Base-by-base conservation (phyloP, 2,329 filamentous ascomycete species). In the Alternaria incomplexa region DNA sequence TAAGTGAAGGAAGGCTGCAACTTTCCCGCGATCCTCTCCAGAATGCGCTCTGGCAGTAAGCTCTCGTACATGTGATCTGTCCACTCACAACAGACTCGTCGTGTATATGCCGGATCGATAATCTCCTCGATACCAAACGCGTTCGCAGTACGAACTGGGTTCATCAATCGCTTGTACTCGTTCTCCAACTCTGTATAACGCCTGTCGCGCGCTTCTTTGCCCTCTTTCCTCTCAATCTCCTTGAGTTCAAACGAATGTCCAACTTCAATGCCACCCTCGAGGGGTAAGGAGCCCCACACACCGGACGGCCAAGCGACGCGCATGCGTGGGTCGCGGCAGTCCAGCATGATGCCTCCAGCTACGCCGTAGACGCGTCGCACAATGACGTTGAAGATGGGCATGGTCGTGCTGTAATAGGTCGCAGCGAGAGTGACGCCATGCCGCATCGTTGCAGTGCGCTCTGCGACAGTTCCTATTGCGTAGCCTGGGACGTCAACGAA, bases 221-320 rank as follows among this genome's bases (percentile, higher is more conserved):
- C 86, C 25, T 81, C 71, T 56, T 83, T 84, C 60, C 85, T 83
- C 26, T 85, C 85, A 30, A 83, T 79, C 65, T 87, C 83, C 62
- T 83, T 85, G 62, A 90, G 73, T 67, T 90, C 88, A 59, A 85
- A 85, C 2, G 85, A 82, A 76, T 90, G 88, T 0, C 84, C 87
- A 9, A 89, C 88, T 68, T 90, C 88, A 32, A 90, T 89, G 0
- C 88, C 88, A 2, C 88, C 89, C 57, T 89, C 87, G 1, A 90
- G 78, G 0, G 89, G 88, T 6, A 90, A 73, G 12, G 84, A 87
- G 0, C 88, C 88, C 87, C 87, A 90, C 66, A 88, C 83, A 0
- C 88, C 87, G 36, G 83, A 86, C 0, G 88, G 89, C 88, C 89
- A 90, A 6, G 87, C 87, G 12, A 90, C 83, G 48, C 87, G 83